These are phyloP conservation scores for Cytospora paraplurivora DNA, from an alignment of 2,329 filamentous ascomycete genomes.

Conservation along the genomic window DNA sequence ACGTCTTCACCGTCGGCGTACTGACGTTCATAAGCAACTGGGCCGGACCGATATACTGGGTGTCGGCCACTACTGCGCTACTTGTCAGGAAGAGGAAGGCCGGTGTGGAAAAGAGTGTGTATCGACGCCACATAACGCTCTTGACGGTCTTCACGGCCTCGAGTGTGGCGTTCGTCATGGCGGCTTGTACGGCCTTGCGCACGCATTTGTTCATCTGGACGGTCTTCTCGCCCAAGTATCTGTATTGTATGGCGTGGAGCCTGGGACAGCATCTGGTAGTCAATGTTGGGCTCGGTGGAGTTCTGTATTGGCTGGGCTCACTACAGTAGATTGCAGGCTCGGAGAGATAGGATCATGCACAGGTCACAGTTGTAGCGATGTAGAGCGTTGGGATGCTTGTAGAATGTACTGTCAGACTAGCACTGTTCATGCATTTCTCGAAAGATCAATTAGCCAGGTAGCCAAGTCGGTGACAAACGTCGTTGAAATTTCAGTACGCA, in stretches of 20 bases:
- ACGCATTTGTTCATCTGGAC: constrained; percentile 98
- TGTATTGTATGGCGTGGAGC: constrained; percentile 90
- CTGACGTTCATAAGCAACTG: constrained; percentile 90
- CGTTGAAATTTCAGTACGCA: constrained; percentile 18
- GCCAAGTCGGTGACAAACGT: neutral
- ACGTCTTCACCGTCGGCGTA: constrained; percentile 75
- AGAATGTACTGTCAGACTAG: neutral
- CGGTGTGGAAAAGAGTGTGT: constrained; percentile 37
- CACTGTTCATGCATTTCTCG: too few relatives aligned
- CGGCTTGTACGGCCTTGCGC: constrained; percentile 78
- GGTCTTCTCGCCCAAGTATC: constrained; percentile 94
- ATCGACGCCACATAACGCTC: constrained; percentile 58
- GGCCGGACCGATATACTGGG: constrained; percentile 89
- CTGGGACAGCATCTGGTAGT: constrained; percentile 77
- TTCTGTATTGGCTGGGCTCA: constrained; percentile 57
- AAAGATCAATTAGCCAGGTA: neutral
- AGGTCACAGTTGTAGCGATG: neutral
- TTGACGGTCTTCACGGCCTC: constrained; percentile 71
- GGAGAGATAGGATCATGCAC: neutral
- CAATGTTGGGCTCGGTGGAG: constrained; percentile 64
- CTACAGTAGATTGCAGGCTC: constrained; percentile 29
- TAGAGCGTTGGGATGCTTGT: neutral
- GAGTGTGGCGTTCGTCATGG: constrained; percentile 76
- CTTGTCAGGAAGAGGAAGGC: constrained; percentile 46
- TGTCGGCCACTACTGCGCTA: constrained; percentile 63